Conservation (phyloP, 2,329 filamentous ascomycete genomes). For the Talaromyces sp. region DNA sequence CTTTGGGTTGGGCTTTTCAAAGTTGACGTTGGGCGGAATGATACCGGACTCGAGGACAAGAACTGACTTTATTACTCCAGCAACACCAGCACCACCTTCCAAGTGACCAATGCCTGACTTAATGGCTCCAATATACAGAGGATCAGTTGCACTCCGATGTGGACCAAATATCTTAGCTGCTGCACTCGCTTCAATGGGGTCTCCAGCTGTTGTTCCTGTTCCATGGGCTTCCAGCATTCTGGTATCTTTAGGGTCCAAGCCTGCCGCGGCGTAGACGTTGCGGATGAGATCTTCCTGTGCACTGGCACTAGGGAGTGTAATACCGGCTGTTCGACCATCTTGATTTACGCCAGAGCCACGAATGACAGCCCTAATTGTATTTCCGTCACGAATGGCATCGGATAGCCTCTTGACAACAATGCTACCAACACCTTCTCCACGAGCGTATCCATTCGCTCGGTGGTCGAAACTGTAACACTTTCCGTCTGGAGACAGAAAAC, state of each 20-base stretch:
- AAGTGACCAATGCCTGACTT: slow-evolving; percentile 25
- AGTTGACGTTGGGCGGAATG: slow-evolving; percentile 45
- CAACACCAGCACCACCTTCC: slow-evolving; percentile 40
- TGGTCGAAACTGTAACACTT: slow-evolving; percentile 33
- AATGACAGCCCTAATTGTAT: slow-evolving; percentile 33
- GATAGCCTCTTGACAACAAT: slow-evolving; percentile 30
- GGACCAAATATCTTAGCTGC: slow-evolving; percentile 21
- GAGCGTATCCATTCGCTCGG: slow-evolving; percentile 42
- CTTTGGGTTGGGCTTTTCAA: slow-evolving; percentile 37
- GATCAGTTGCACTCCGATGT: slow-evolving; percentile 12
- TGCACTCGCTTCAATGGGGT: slow-evolving; percentile 24
- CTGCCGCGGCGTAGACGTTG: slow-evolving; percentile 9
- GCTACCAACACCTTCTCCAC: slow-evolving; percentile 34
- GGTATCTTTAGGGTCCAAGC: slow-evolving; percentile 11
- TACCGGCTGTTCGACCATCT: slow-evolving; percentile 25
- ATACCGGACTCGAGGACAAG: slow-evolving; percentile 45
- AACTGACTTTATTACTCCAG: slow-evolving; percentile 41
- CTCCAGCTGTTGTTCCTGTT: slow-evolving; percentile 27
- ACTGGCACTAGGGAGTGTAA: slow-evolving; percentile 23
- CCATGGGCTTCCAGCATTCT: slow-evolving; percentile 26
- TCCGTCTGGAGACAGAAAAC: slow-evolving; percentile 25
- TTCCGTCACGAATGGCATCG: slow-evolving; percentile 28
- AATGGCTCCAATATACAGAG: slow-evolving; percentile 24
- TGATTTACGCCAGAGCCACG: slow-evolving; percentile 24
- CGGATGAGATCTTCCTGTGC: slow-evolving; percentile 25